Percentiles rank a stretch among this genome's conserved stretches.
Conservation (phyloP, 345 rosid genomes). For the Syzygium oleosum region DNA sequence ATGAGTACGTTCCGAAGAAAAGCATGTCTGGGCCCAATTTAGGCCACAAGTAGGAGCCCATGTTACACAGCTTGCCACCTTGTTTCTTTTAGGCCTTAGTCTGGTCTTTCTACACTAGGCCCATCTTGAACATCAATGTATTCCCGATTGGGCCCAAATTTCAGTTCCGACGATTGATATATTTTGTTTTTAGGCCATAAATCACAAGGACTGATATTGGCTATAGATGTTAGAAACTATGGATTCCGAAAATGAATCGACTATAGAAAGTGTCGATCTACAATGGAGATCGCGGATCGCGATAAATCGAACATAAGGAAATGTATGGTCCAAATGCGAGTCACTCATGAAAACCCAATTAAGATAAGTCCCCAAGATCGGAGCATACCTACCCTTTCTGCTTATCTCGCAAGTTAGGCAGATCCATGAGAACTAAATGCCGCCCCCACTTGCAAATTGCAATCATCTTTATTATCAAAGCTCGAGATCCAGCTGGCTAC, state of each 20-base stretch:
- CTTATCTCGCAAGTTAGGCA: neutral
- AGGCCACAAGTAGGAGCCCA: neutral
- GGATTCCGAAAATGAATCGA: neutral
- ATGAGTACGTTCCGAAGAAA: neutral
- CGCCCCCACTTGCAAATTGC: neutral
- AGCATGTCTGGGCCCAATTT: neutral
- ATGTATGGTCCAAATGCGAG: neutral
- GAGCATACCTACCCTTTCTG: fast-evolving
- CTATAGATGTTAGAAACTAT: neutral
- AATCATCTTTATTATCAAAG: neutral
- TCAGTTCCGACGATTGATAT: neutral
- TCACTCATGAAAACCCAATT: no score
- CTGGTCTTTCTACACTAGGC: neutral
- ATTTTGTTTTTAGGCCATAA: neutral
- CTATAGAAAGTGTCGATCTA: neutral
- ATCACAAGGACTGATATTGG: neutral
- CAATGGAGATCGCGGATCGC: fast-evolving
- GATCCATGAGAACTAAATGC: neutral
- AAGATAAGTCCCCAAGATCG: neutral
- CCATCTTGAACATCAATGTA: neutral
- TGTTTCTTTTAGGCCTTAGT: neutral
- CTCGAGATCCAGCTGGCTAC: neutral
- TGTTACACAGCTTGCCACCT: neutral
- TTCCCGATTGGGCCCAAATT: neutral
- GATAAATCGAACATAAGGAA: neutral